Percentiles rank a stretch among this genome's conserved stretches.
Evolutionary conservation across 768 basidiomycete genomes (phyloP).

Genomic region (Leucosporidium creatinivorum): DNA sequence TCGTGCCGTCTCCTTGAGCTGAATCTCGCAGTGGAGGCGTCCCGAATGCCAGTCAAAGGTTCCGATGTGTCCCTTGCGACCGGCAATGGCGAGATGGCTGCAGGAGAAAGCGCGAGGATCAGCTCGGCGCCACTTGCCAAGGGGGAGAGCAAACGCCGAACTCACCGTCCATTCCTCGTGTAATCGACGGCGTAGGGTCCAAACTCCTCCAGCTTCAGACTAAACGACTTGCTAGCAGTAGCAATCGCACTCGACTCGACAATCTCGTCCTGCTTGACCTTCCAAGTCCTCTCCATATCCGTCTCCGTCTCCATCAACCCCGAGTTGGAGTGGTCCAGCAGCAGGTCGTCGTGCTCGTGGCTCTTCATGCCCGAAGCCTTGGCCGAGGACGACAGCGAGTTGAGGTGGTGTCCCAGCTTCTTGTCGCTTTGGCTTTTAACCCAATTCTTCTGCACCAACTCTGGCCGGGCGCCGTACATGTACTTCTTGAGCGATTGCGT

Average conservation of each 20-base stretch:
- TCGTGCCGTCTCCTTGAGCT: constrained; percentile 79
- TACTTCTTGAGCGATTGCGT: not conserved
- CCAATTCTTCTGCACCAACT: not conserved
- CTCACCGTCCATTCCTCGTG: constrained; percentile 81
- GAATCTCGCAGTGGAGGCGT: constrained; percentile 74
- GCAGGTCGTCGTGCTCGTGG: constrained; percentile 41
- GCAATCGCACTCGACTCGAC: constrained; percentile 42
- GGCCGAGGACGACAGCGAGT: constrained; percentile 25
- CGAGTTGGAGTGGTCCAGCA: constrained; percentile 60
- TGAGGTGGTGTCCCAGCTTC: constrained; percentile 30
- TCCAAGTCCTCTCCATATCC: constrained; percentile 82
- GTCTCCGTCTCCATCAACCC: constrained; percentile 70
- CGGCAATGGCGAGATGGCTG: constrained; percentile 80
- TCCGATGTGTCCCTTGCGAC: constrained; percentile 74
- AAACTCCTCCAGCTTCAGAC: constrained; percentile 67
- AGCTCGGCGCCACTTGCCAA: not conserved
- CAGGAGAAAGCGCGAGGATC: not conserved
- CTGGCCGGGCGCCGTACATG: not conserved
- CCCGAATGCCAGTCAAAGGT: constrained; percentile 92
- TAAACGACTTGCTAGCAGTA: constrained; percentile 49
- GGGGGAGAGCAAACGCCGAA: constrained; percentile 5
- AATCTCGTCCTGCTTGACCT: constrained; percentile 74
- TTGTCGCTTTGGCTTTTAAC: constrained; percentile 10
- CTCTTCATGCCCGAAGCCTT: constrained; percentile 17
- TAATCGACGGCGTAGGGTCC: constrained; percentile 80